Evolutionary conservation across 2,329 filamentous ascomycete species (phyloP), one percentile per base, ranked within the genome.

Genomic region (Colletotrichum trifolii): DNA sequence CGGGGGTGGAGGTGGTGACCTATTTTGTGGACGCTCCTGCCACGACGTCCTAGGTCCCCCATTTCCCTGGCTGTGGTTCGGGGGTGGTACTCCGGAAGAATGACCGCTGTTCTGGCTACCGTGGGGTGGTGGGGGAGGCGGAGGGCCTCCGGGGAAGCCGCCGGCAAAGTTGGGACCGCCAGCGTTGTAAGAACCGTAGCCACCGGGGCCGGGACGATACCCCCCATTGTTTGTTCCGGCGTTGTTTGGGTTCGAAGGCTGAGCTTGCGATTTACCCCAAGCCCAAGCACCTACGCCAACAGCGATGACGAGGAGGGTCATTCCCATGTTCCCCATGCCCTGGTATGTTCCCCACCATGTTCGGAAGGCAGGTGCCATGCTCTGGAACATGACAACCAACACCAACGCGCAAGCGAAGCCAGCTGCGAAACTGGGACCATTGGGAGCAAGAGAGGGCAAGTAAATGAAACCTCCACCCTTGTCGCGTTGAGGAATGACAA

Each of bases 401-500:
- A 92, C 82, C 39, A 97, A 79, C 3, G 93, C 93, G 65, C 88
- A 90, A 45, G 89, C 91, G 71, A 94, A 93, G 35, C 95, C 95
- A 4, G 94, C 94, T 25, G 94, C 85, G 77, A 97, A 98, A 79
- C 93, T 97, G 78, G 97, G 97, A 73, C 91, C 85, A 73, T 96
- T 92, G 17, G 93, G 91, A 73, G 91, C 87, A 67, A 98, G 78
- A 0, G 94, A 97, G 0, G 95, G 95, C n/a, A 98, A 87, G 77
- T 98, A 97, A 35, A 98, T 83, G 78, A 97, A 97, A 39, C 95
- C 95, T 0, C 89, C 88, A 57, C 95, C 95, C 7, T 94, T 86
- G 10, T 94, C 95, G 77, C 97, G 94, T 50, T 94, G 93, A 8
- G 95, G 95, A 73, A 98, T 94, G 76, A 97, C 91, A 81, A 97